Percentiles rank a stretch among this genome's conserved stretches.
Conservation (phyloP, 352 stramenopile genomes). For the Phytophthora cactorum region DNA sequence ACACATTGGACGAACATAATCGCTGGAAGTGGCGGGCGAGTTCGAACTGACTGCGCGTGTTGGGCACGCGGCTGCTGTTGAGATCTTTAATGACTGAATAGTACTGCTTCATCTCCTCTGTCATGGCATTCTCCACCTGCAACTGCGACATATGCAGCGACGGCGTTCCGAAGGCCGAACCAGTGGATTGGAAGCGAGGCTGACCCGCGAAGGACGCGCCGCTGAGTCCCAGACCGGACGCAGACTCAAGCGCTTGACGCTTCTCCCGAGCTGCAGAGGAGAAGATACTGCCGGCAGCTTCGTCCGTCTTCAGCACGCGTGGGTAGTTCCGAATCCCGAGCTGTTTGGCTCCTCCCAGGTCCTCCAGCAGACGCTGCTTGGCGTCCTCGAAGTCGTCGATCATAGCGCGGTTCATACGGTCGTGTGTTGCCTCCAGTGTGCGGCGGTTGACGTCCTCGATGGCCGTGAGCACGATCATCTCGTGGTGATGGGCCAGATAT, state of each 20-base stretch:
- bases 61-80: constrained; percentile 70
- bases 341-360: constrained; percentile 69
- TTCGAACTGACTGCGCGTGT: constrained; percentile 76
- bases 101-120: constrained; percentile 87
- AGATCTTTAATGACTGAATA: constrained; percentile 75
- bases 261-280: constrained; percentile 42
- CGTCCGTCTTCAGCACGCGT: constrained; percentile 52
- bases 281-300: constrained; percentile 55
- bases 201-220: constrained; percentile 57
- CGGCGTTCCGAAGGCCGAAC: constrained; percentile 25
- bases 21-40: constrained; percentile 63
- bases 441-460: constrained; percentile 88
- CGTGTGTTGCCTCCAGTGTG: constrained; percentile 81
- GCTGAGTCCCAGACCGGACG: constrained; percentile 50
- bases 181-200: constrained; percentile 56
- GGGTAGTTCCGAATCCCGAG: constrained; percentile 79
- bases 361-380: constrained; percentile 79
- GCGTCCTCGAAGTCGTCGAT: constrained; percentile 86
- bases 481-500: constrained; percentile 90
- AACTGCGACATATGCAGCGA: constrained; percentile 73
- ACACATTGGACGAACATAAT: constrained; percentile 61
- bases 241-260: constrained; percentile 32
- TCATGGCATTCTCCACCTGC: constrained; percentile 72
- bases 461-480: constrained; percentile 92
- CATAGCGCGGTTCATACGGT: constrained; percentile 87